Evolutionary conservation across 345 rosid species (phyloP), one percentile per base, ranked within the genome.

Genomic region (Populus davidiana): DNA sequence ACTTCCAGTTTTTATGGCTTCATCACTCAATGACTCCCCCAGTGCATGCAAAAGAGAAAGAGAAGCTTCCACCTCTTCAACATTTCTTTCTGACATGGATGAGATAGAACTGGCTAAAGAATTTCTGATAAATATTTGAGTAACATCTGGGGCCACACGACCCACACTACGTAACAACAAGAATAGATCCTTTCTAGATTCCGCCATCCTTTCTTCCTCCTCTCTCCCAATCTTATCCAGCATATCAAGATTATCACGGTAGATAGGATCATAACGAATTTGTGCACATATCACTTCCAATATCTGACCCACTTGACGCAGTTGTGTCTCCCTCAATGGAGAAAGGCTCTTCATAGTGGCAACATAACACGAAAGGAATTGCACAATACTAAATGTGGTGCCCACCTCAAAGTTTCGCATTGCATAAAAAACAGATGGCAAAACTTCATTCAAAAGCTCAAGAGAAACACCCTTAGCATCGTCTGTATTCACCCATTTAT

Each of bases 1-100:
- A 77, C 82, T 80, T 69, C 96, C 94, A 36, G 85, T 44, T 84
- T 84, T 92, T 88, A 93, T 79, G 69, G 90, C 88, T 81, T 89
- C 97, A 38, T 92, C 98, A n/a, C 85, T 87, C 83, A 90, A 80
- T 33, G 98, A 86, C 87, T 96, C 98, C 72, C 99, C 97, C 72
- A 92, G 78, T 16, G 99, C 94, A 83, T 89, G 89, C 75, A 96
- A 85, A 80, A 96, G 97, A 52, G 99, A 91, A 83, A 96, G 93
- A 8, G 98, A 94, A 71, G 94, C 99, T 88, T 96, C 99, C 73
- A 93, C 97, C 81, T 93, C 91, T 88, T 96, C 99, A 33, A 91
- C 92, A 78, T 91, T 92, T 82, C 86, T 86, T 74, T 90, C 93
- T 0, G 92, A 80, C 4, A 92, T 78, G 33, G 90, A 92, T 73